phyloP scores from a whole-genome alignment of 805 yeast genomes.

The Candida endomychidarum region DNA sequence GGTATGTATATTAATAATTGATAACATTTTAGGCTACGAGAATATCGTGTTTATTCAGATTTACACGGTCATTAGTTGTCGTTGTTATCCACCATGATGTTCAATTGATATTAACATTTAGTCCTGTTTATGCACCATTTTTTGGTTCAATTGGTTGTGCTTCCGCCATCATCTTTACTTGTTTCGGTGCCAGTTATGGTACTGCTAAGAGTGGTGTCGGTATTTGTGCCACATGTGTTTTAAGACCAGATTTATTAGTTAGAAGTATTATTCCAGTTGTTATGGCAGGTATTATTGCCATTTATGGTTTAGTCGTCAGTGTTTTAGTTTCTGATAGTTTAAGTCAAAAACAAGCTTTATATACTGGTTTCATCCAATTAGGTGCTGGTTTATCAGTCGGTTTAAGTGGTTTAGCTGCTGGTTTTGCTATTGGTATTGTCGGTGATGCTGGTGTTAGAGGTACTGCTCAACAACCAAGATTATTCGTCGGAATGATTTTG shows the following conservation, averaged over 20 bases:
- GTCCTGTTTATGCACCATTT: conserved; percentile 90
- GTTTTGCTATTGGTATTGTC: conserved; percentile 93
- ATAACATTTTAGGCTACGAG: too few relatives aligned
- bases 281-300: conserved; percentile 99
- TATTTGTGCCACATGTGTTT: conserved; percentile 96
- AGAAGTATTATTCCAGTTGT: conserved; percentile 94
- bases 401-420: conserved; percentile 93
- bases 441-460: conserved; percentile 93
- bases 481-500: conserved; percentile 86
- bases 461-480: conserved; percentile 81
- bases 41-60: too few relatives aligned
- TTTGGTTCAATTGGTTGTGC: conserved; percentile 99
- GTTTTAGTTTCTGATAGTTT: conserved; percentile 90
- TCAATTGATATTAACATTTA: conserved; percentile 19
- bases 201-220: conserved; percentile 99
- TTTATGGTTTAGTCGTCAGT: conserved; percentile 94
- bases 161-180: conserved; percentile 97
- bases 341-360: conserved; percentile 86
- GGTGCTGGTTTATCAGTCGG: conserved; percentile 97
- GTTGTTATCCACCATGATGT: neutral
- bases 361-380: conserved; percentile 97
- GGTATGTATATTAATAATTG: conserved; percentile 56
- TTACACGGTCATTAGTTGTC: too few relatives aligned
- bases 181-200: conserved; percentile 99
- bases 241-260: conserved; percentile 94